Evolutionary conservation across 2,329 filamentous ascomycete genomes (phyloP).

Genomic region (Coniochaeta sp.): DNA sequence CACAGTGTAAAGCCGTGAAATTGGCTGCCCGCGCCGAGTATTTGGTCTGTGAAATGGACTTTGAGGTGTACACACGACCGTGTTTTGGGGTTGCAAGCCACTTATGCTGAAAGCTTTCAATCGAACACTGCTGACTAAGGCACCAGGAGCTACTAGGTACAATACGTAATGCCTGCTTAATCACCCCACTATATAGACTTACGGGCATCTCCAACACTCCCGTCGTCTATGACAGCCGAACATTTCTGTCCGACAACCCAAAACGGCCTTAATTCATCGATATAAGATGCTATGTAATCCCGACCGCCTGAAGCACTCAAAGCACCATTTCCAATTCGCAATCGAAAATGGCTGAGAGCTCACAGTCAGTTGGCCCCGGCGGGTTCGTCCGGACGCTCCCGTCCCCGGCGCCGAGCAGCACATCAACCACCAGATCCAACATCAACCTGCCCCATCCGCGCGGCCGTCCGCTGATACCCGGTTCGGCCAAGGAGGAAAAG

Average conservation of each 20-base stretch:
- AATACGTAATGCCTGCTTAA: not conserved
- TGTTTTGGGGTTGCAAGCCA: too few relatives aligned
- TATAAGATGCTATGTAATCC: slow-evolving; percentile 5
- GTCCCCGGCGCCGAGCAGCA: slow-evolving; percentile 46
- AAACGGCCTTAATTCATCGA: not conserved
- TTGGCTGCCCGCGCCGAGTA: too few relatives aligned
- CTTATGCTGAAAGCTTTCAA: not conserved
- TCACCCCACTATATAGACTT: not conserved
- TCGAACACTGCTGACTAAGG: not conserved
- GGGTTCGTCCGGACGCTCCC: slow-evolving; percentile 48
- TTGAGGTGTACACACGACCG: too few relatives aligned
- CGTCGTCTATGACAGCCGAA: not conserved
- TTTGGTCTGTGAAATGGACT: too few relatives aligned
- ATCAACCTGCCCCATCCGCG: slow-evolving; percentile 48
- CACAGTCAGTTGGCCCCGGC: slow-evolving; percentile 25
- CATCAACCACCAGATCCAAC: slow-evolving; percentile 30
- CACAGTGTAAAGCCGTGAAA: too few relatives aligned
- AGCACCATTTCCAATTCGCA: not conserved
- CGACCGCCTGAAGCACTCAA: not conserved
- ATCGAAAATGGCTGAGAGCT: slow-evolving; percentile 17
- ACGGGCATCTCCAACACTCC: not conserved
- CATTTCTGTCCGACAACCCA: not conserved
- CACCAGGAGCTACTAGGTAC: not conserved
- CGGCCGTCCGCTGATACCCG: slow-evolving; percentile 41
- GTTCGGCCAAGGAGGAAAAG: slow-evolving; percentile 53